Evolutionary conservation across 306 rosid species (phyloP), one percentile per base, ranked within the genome.

Genomic region (Dalbergia oliveri): DNA sequence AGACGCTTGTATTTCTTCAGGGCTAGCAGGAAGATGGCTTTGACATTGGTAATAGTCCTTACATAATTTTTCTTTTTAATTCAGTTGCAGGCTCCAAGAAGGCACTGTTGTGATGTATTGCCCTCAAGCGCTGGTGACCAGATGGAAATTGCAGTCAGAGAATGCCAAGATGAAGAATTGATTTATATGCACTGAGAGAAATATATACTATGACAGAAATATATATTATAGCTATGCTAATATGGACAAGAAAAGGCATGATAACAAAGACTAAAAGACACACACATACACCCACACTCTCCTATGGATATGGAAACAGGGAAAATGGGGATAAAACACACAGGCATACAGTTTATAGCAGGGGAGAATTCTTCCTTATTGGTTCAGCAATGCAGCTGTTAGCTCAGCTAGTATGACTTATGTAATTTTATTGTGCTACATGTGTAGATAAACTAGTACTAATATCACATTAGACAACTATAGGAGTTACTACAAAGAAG

Each of bases 41-140:
- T 66, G 4, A 81, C 43, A 50, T 75, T 51, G 37, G 31, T 75
- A 44, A 43, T 64, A 57, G 54, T 63, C 45, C 79, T 84, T 19
- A 63, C 10, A 75, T 47, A 45, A 51, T 6, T 14, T 9, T 31
- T 76, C n/a, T 77, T 70, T 79, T 79, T 69, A 56, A 47, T 79
- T 81, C 93, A 93, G 97, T 84, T 93, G 94, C 85, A 80, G 83
- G 97, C 99, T 50, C 98, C 93, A 19, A 90, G 99, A 79, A 90
- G 98, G 82, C 98, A 95, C 4, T 93, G 99, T 33, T 95, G 99
- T 73, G 93, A 93, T 56, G 86, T 95, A 31, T 65, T 90, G 80
- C 88, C 92, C 49, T 87, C 98, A 10, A 73, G 84, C 0, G 75
- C 63, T 41, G 66, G 80, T 34, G 81, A 87, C 62, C 80, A 74